Evolutionary conservation across 2,329 filamentous ascomycete genomes (phyloP), one percentile per base, ranked within the genome.

Genomic region (Elsinoe fawcettii): DNA sequence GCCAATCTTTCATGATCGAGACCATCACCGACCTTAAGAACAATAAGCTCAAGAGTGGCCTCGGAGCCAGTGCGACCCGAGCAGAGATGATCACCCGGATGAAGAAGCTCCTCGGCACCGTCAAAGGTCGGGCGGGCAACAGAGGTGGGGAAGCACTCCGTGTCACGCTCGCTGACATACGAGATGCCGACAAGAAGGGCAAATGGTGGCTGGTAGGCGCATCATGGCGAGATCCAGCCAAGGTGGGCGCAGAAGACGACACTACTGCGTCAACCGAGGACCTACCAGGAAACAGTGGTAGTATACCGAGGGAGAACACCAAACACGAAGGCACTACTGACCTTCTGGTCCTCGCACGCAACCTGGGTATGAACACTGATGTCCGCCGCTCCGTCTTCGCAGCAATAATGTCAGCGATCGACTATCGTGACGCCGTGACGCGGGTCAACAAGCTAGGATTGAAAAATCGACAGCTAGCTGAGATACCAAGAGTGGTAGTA

Each of bases 151-250:
- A 95, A 60, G 90, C 93, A 3, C 78, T 99, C 59, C 84, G 89
- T 7, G 85, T 96, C 58, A 84, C 87, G 9, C 78, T 96, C 3
- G 78, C 80, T 36, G 93, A 99, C 66, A 88, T 99, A 54, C 84
- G 84, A 61, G 83, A 91, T 60, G 86, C 86, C 0, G 87, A 92
- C 39, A 92, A 87, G 68, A 88, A 86, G 67, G 93, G 93, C 0
- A 96, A 96, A 74, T 99, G 93, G 93, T 99, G 93, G 93, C 82
- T 97, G 18, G 88, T 97, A 4, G 93, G 93, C 54, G 92, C 93
- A n/a, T 96, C 90, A 70, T 96, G 92, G 82, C 77, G 75, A 39
- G 69, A 77, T 16, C 67, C 75, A 1, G 66, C 64, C 3, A 68
- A 65, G 51, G 47, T 32, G 43, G 54, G 34, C 37, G n/a, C 23